Evolutionary conservation across 129 eudicot genomes (phyloP), one percentile per base, ranked within the genome.

Genomic region (Apium graveolens): DNA sequence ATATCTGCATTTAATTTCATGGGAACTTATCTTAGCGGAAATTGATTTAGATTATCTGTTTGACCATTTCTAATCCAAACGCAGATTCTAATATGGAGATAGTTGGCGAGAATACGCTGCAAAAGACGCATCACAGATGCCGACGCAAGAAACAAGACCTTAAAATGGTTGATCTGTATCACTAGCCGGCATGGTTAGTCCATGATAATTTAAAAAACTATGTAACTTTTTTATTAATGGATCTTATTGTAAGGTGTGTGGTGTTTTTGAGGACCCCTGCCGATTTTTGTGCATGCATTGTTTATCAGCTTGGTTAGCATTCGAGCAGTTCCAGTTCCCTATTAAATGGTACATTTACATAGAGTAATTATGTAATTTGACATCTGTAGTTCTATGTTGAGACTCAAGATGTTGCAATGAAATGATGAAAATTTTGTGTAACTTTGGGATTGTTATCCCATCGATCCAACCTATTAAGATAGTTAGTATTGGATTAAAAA

Each of bases 71-170:
- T 86, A 63, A 21, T 68, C n/a, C 86, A 86, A 92, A 83, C 80
- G 31, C 70, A 77, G 85, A 79, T 76, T 44, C 89, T 31, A 81
- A 82, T 71, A 75, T 83, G 88, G 93, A 90, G 81, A 85, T 85
- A 83, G 88, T 87, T n/a, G 92, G 96, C 29, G 97, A 94, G 81
- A 91, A 83, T 79, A 81, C 97, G 18, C 86, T 94, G 82, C 97
- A 88, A 80, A 94, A 90, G 80, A 80, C 97, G 79, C 98, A 94
- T 83, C 96, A 91, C 81, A 84, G 98, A 69, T 83, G 97, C 27
- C 87, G 98, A 3, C 92, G 97, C 73, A 91, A 90, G 89, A 94
- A 94, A 75, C 91, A 94, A 70, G 98, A 91, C 75, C 68, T 89
- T 85, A 86, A 89, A 89, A 88, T 90, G 93, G 86, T 91, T 42